These are phyloP conservation scores for Thelephora ganbajun DNA, from an alignment of 768 basidiomycete genomes.

Conservation along the genomic window DNA sequence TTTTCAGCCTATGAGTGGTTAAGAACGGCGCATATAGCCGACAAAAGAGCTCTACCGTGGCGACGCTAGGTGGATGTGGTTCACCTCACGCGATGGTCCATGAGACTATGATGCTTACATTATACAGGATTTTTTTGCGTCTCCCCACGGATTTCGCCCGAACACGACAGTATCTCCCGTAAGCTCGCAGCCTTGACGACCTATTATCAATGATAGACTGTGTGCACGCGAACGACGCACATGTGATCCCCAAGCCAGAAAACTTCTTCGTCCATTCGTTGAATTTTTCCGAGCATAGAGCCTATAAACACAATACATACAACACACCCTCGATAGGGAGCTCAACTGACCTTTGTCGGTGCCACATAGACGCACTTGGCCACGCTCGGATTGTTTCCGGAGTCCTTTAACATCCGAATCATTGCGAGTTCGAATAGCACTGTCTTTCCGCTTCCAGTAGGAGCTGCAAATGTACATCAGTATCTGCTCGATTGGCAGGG, in stretches of 20 bases:
- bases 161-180: conserved; percentile 80
- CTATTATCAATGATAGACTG: conserved; percentile 1
- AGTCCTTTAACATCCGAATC: conserved; percentile 49
- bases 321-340: background rate
- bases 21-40: conserved; percentile 9
- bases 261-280: conserved; percentile 82
- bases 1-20: conserved; percentile 63
- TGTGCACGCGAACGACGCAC: conserved; percentile 24
- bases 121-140: conserved; percentile 61
- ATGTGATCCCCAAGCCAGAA: conserved; percentile 57
- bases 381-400: conserved; percentile 18
- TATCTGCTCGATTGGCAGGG: too few species aligned
- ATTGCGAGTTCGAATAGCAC: conserved; percentile 88
- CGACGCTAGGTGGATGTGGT: conserved; percentile 32
- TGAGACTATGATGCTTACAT: conserved; percentile 37
- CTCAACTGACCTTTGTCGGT: conserved; percentile 60
- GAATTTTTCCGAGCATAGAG: conserved; percentile 74
- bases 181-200: conserved; percentile 59
- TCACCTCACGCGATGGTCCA: background rate
- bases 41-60: conserved; percentile 36
- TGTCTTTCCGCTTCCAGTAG: conserved; percentile 94
- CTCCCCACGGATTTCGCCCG: conserved; percentile 54
- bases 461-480: conserved; percentile 35
- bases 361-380: conserved; percentile 83
- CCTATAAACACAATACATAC: conserved; percentile 27